Evolutionary conservation across 2,329 filamentous ascomycete species (phyloP).

Genomic region (Penicillium sp.): DNA sequence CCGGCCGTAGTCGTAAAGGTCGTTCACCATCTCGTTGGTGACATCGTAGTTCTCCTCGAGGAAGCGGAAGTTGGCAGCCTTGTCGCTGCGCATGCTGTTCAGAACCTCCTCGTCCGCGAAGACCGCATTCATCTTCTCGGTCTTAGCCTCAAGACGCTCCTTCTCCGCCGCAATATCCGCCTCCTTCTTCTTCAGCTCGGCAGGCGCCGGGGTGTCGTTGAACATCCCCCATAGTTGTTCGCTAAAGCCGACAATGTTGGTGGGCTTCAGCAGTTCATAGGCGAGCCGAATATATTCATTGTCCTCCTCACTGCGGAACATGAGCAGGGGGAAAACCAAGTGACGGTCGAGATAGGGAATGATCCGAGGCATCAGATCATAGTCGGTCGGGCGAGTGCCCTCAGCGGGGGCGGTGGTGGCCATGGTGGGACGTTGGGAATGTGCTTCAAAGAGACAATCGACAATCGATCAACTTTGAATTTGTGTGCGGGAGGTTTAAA

Average conservation of each 20-base stretch:
- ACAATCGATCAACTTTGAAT: constrained; percentile 25
- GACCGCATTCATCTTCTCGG: constrained; percentile 79
- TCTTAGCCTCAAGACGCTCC: constrained; percentile 79
- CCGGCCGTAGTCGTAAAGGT: constrained; percentile 89
- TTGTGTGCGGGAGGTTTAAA: constrained; percentile 26
- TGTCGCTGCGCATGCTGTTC: constrained; percentile 86
- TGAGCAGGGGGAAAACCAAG: constrained; percentile 91
- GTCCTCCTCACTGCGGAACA: constrained; percentile 80
- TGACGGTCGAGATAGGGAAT: constrained; percentile 92
- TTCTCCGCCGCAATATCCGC: constrained; percentile 80
- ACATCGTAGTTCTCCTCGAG: constrained; percentile 95
- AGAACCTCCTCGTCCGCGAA: constrained; percentile 86
- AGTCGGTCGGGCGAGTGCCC: constrained; percentile 49
- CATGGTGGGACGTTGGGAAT: constrained; percentile 41
- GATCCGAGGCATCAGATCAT: constrained; percentile 81
- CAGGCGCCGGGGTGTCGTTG: constrained; percentile 71
- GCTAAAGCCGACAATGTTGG: constrained; percentile 98
- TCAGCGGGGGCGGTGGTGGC: constrained; percentile 49
- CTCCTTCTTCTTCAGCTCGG: constrained; percentile 82
- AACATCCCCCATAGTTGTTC: constrained; percentile 87
- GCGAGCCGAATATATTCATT: constrained; percentile 77
- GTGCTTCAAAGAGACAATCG: constrained; percentile 19
- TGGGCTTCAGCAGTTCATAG: constrained; percentile 89
- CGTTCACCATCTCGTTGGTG: constrained; percentile 91
- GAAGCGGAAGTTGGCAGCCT: constrained; percentile 97